Percentiles rank a stretch among this genome's conserved stretches.
Evolutionary conservation across 1,284 basidiomycete genomes (phyloP).

Genomic region (Ustilago xerochloae): DNA sequence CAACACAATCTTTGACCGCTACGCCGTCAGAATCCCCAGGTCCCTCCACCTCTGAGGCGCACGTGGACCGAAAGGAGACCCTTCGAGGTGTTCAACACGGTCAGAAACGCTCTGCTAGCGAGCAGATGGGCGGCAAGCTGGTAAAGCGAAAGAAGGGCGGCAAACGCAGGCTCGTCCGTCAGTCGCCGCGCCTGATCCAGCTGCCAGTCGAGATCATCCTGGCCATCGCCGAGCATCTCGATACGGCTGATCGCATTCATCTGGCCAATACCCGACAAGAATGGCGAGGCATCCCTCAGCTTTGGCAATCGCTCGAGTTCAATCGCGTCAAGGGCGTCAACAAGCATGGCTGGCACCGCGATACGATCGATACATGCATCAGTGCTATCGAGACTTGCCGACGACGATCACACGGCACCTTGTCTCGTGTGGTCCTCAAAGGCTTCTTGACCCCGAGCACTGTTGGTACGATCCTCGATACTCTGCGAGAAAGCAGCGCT

Average conservation of each 20-base stretch:
- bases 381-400: conserved; percentile 19
- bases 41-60: too few relatives aligned
- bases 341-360: conserved; percentile 6
- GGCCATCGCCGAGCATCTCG: neutral
- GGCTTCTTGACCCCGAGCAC: conserved; percentile 5
- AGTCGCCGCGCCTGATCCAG: too few relatives aligned
- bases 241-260: conserved; percentile 11
- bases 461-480: neutral
- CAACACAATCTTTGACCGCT: too few relatives aligned
- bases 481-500: neutral
- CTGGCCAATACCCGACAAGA: conserved; percentile 16
- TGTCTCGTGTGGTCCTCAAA: conserved; percentile 11
- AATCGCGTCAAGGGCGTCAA: neutral
- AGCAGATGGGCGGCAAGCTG: too few relatives aligned
- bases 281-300: conserved; percentile 12
- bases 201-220: conserved; percentile 15
- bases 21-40: too few relatives aligned
- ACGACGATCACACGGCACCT: conserved; percentile 10
- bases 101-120: too few relatives aligned
- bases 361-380: conserved; percentile 14
- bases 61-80: too few relatives aligned
- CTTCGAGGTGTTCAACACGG: too few relatives aligned
- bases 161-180: neutral
- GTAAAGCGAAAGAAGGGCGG: too few relatives aligned
- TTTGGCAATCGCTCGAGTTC: conserved; percentile 19